Percentiles rank a stretch among this genome's conserved stretches.
Evolutionary conservation across 345 rosid genomes (phyloP).

Genomic region (Salix purpurea): DNA sequence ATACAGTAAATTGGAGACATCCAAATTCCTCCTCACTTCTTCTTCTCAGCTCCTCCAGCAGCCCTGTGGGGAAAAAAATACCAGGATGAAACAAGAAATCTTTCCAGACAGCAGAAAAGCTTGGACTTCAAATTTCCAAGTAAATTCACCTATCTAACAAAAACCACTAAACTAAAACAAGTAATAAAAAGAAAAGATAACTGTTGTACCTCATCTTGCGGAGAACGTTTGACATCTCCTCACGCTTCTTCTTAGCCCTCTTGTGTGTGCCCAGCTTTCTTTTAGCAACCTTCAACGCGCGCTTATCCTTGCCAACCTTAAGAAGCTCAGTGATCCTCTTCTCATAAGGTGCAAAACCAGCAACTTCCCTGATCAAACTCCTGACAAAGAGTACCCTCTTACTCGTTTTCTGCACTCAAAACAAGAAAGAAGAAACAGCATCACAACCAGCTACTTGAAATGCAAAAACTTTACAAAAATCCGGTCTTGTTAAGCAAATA

Average conservation of each 20-base stretch:
- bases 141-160: not conserved
- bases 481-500: not conserved
- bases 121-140: not conserved
- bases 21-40: conserved; percentile 44
- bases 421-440: not conserved
- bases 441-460: not conserved
- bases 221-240: conserved; percentile 79
- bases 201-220: conserved; percentile 64
- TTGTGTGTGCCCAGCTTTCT: conserved; percentile 89
- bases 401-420: conserved; percentile 55
- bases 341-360: conserved; percentile 87
- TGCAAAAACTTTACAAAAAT: not conserved
- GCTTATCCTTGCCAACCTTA: conserved; percentile 84
- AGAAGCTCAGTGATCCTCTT: conserved; percentile 83
- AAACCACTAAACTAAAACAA: no score
- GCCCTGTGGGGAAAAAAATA: conserved; percentile 30
- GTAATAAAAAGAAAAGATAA: not conserved
- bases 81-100: not conserved
- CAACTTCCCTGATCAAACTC: conserved; percentile 73
- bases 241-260: conserved; percentile 88
- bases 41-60: conserved; percentile 50
- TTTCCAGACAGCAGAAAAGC: not conserved
- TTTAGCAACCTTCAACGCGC: conserved; percentile 80
- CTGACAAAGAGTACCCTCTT: conserved; percentile 73
- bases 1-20: not conserved